These are phyloP conservation scores for Ophiostoma ulmi DNA, from an alignment of 2,329 filamentous ascomycete species.

Conservation along the genomic window DNA sequence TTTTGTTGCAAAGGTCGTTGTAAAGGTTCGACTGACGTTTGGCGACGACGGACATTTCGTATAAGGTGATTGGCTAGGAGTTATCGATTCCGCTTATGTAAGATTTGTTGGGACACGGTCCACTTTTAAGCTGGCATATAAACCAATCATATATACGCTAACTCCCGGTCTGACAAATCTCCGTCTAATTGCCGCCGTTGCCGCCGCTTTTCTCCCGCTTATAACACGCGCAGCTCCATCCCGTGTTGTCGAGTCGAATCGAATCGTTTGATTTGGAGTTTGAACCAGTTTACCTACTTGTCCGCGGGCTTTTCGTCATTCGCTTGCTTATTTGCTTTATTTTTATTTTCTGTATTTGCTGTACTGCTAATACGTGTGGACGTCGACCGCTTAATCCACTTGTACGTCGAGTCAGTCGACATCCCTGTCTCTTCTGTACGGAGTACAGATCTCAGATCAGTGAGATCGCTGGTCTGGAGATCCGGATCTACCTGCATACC, in stretches of 20 bases:
- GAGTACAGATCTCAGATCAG: background rate
- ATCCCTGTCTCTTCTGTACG: background rate
- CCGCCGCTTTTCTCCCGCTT: conserved; percentile 27
- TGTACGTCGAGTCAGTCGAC: background rate
- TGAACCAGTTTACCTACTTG: background rate
- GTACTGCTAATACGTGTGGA: background rate
- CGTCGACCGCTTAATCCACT: background rate
- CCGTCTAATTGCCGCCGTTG: conserved; percentile 13
- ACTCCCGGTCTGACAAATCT: conserved; percentile 7
- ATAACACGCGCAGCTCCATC: conserved; percentile 19
- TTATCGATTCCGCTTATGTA: background rate
- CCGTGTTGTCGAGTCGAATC: conserved; percentile 2
- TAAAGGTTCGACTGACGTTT: background rate
- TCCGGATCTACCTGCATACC: background rate
- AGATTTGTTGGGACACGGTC: background rate
- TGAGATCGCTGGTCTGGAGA: background rate
- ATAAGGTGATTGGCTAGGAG: background rate
- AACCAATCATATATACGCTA: background rate
- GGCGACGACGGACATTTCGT: background rate
- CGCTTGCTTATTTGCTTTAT: background rate
- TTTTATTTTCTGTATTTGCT: background rate
- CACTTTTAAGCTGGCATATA: background rate
- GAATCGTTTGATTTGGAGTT: background rate
- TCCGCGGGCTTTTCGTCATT: background rate
- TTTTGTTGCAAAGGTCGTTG: background rate